Conservation (phyloP, 2,329 filamentous ascomycete genomes). For the Fusarium camptoceras region DNA sequence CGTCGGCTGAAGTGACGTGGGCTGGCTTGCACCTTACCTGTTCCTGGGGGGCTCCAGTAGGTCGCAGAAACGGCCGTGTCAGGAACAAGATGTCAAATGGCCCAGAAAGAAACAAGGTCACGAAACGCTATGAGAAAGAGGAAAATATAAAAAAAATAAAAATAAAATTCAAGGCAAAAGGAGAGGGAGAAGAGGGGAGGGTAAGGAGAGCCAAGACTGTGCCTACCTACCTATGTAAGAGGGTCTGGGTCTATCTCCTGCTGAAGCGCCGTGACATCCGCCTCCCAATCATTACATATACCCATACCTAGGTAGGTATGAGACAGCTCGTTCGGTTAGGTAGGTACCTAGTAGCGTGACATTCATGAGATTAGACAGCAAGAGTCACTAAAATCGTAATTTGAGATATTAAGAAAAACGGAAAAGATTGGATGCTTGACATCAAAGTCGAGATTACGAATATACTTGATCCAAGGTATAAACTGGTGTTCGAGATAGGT, state of each 20-base stretch:
- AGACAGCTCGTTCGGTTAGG: slow-evolving; percentile 14
- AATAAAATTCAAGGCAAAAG: neutral
- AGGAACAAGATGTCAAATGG: slow-evolving; percentile 36
- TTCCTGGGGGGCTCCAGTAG: slow-evolving; percentile 38
- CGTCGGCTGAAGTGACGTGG: slow-evolving; percentile 23
- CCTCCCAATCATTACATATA: slow-evolving; percentile 10
- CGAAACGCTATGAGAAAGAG: slow-evolving; percentile 1
- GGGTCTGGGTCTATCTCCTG: slow-evolving; percentile 13
- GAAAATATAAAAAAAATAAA: neutral
- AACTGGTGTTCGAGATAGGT: neutral
- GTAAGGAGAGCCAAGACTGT: slow-evolving; percentile 12
- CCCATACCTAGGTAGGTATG: too few relatives aligned
- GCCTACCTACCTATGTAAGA: neutral
- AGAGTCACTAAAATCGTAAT: neutral
- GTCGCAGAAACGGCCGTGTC: slow-evolving; percentile 49
- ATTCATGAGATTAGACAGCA: neutral
- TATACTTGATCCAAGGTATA: neutral
- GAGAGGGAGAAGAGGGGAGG: neutral
- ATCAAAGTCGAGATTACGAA: neutral
- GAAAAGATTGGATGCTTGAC: neutral
- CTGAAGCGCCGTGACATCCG: slow-evolving; percentile 28
- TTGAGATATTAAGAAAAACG: neutral
- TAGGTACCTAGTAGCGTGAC: neutral
- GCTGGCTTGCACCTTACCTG: slow-evolving; percentile 30
- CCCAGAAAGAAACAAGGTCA: slow-evolving; percentile 13